Conservation (phyloP, 2,329 filamentous ascomycete genomes). For the Cordyceps farinosa region DNA sequence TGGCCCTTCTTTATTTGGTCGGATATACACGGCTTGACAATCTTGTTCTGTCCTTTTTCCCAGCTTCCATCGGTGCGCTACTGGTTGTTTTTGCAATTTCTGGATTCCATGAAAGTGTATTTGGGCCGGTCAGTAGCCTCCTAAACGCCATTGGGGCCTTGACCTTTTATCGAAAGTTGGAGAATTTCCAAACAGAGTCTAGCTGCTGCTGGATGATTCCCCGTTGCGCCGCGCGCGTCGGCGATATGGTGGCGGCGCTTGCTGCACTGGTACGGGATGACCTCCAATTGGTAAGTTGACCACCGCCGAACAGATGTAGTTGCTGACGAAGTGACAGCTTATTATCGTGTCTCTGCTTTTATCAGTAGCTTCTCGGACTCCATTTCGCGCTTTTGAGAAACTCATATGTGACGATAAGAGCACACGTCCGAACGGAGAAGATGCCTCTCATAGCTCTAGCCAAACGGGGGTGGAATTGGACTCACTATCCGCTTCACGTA, state of each 20-base stretch:
- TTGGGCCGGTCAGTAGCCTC: neutral
- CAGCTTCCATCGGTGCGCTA: neutral
- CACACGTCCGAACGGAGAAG: neutral
- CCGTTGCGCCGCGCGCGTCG: neutral
- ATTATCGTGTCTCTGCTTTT: neutral
- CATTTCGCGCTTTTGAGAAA: neutral
- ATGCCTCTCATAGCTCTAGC: no score
- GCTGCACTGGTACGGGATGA: neutral
- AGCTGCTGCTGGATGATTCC: neutral
- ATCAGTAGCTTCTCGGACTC: neutral
- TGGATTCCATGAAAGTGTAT: neutral
- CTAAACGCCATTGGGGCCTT: neutral
- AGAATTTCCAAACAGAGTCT: neutral
- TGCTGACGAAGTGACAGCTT: neutral
- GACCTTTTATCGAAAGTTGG: neutral
- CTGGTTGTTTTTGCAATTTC: no score
- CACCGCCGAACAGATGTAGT: neutral
- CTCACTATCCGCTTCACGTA: neutral
- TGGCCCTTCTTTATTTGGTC: neutral
- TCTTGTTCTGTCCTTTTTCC: neutral
- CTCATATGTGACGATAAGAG: neutral
- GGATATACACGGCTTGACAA: neutral
- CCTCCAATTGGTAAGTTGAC: neutral
- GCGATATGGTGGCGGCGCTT: neutral
- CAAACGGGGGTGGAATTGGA: neutral